Percentiles rank a stretch among this genome's conserved stretches.
Conservation (phyloP, 306 rosid species). For the Elaeagnus macrophylla region DNA sequence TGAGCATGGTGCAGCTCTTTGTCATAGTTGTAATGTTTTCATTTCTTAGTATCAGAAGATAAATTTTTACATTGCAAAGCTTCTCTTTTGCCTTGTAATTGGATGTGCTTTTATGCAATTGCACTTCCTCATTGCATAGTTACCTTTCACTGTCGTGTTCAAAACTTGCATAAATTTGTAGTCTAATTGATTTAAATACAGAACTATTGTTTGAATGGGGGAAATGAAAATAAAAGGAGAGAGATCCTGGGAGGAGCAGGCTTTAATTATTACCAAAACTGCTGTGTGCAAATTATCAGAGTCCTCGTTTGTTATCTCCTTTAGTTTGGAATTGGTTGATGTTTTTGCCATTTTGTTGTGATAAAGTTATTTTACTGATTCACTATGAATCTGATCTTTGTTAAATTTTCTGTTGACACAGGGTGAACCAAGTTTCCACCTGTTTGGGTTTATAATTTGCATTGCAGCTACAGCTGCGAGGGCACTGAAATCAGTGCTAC, state of each 20-base stretch:
- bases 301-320: too few relatives aligned
- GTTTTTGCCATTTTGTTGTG: not conserved
- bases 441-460: conserved; percentile 89
- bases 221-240: too few relatives aligned
- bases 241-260: too few relatives aligned
- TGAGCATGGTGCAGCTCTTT: not conserved
- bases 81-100: conserved; percentile 6
- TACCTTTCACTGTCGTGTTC: not conserved
- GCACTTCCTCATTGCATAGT: conserved; percentile 6
- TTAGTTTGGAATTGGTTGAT: not conserved
- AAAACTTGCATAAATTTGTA: too few relatives aligned
- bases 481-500: conserved; percentile 88
- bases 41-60: conserved; percentile 4
- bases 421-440: conserved; percentile 99
- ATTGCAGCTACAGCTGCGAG: conserved; percentile 96
- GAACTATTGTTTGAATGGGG: too few relatives aligned
- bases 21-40: not conserved
- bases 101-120: conserved; percentile 1
- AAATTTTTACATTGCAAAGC: not conserved
- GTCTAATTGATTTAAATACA: too few relatives aligned
- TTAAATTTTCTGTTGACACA: conserved; percentile 24
- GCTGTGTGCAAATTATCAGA: too few relatives aligned
- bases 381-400: conserved; percentile 5
- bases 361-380: not conserved
- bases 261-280: too few relatives aligned